A percentile compares a stretch with the other conserved stretches of the same genome.
phyloP scores from a whole-genome alignment of 352 stramenopile species.

The Nothophytophthora sp. region DNA sequence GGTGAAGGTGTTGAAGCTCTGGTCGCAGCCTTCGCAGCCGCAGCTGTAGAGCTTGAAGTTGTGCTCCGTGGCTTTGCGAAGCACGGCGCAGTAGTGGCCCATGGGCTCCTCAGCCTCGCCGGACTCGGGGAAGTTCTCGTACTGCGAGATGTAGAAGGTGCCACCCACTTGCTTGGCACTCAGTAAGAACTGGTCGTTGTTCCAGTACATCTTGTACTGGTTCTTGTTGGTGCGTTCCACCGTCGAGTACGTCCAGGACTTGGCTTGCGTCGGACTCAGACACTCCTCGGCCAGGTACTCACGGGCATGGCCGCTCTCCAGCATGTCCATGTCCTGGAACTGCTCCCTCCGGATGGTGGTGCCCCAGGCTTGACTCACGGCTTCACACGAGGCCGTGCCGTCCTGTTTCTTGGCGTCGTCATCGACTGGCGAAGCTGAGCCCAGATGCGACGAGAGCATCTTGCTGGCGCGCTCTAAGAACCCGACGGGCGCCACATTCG shows the following conservation, averaged over 20 bases:
- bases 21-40: conserved; percentile 85
- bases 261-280: conserved; percentile 71
- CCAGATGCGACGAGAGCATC: conserved; percentile 42
- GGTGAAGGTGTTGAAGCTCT: conserved; percentile 83
- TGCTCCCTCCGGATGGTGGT: conserved; percentile 62
- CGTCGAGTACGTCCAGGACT: conserved; percentile 82
- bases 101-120: conserved; percentile 41
- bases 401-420: conserved; percentile 24
- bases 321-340: conserved; percentile 88
- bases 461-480: conserved; percentile 69
- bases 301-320: conserved; percentile 75
- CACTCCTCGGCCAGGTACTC: conserved; percentile 87
- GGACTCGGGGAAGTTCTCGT: conserved; percentile 84
- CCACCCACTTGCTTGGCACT: conserved; percentile 83
- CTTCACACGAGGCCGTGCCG: conserved; percentile 9
- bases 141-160: conserved; percentile 91
- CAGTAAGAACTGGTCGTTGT: conserved; percentile 84
- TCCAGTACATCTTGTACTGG: conserved; percentile 89
- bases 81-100: conserved; percentile 77
- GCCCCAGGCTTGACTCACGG: conserved; percentile 45
- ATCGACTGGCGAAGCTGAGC: conserved; percentile 1
- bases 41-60: conserved; percentile 90
- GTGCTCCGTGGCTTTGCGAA: conserved; percentile 71
- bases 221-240: conserved; percentile 85
- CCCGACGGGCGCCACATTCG: conserved; percentile 22